phyloP scores from a whole-genome alignment of 441 rosid species.

The Pelargonium myrrhifolium region DNA sequence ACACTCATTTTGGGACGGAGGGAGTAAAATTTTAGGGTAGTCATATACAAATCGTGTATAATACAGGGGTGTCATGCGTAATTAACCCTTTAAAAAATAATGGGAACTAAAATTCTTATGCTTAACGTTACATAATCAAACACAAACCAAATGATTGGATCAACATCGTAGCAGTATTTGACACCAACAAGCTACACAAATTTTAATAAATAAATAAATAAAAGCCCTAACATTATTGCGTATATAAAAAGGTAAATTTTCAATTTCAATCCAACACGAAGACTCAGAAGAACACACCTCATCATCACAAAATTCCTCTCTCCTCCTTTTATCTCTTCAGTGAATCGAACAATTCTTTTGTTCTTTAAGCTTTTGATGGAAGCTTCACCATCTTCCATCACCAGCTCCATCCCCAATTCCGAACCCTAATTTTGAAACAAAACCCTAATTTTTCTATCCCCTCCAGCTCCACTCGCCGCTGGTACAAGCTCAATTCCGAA shows the following conservation, averaged over 20 bases:
- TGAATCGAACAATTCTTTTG: slow-evolving; percentile 7
- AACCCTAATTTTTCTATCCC: not conserved
- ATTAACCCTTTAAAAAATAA: too few relatives aligned
- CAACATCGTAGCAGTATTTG: not conserved
- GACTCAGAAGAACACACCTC: not conserved
- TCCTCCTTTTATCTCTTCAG: not conserved
- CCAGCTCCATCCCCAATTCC: slow-evolving; percentile 22
- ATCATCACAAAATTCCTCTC: not conserved
- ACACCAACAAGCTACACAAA: not conserved
- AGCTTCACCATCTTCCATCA: slow-evolving; percentile 34
- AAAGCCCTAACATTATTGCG: not conserved
- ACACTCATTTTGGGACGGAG: too few relatives aligned
- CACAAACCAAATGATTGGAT: not conserved
- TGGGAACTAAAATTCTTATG: not conserved
- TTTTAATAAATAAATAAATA: too few relatives aligned
- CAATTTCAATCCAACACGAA: slow-evolving; percentile 5
- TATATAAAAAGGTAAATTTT: not conserved
- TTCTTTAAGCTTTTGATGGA: slow-evolving; percentile 31
- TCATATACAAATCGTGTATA: too few relatives aligned
- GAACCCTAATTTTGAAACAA: slow-evolving; percentile 23
- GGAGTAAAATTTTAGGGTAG: too few relatives aligned
- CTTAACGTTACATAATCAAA: not conserved
- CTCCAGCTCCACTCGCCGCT: not conserved
- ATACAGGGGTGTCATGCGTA: too few relatives aligned
- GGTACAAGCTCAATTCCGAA: not conserved